A percentile compares a stretch with the other conserved stretches of the same genome.
Evolutionary conservation across 768 basidiomycete genomes (phyloP).

Genomic region (Boletus fagicola): DNA sequence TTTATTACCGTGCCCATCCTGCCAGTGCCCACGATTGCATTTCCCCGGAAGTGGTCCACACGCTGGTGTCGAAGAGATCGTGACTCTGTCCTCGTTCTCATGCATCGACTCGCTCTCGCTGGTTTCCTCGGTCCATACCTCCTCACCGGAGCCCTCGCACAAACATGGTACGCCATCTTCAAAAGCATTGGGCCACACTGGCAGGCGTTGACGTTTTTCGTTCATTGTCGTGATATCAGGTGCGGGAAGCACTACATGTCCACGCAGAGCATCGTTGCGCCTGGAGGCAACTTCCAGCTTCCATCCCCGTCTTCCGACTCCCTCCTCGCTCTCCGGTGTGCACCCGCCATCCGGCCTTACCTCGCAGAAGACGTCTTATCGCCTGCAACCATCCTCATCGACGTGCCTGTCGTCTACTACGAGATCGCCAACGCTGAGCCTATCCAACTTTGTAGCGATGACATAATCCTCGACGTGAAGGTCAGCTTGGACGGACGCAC

Average conservation of each 20-base stretch:
- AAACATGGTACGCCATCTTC: constrained; percentile 28
- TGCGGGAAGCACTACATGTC: constrained; percentile 58
- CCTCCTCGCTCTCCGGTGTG: constrained; percentile 58
- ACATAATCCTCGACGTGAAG: constrained; percentile 37
- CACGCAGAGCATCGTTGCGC: constrained; percentile 39
- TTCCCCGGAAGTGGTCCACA: background rate
- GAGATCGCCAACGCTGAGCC: constrained; percentile 47
- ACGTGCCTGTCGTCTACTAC: constrained; percentile 48
- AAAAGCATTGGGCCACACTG: background rate
- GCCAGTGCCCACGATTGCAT: background rate
- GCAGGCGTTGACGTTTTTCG: background rate
- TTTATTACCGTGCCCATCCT: background rate
- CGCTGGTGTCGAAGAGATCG: too few relatives aligned
- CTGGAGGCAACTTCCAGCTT: constrained; percentile 50
- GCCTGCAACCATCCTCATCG: constrained; percentile 48
- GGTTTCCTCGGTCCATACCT: constrained; percentile 11
- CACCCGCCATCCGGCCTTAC: constrained; percentile 58
- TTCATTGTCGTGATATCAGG: constrained; percentile 31
- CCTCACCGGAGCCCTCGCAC: constrained; percentile 19
- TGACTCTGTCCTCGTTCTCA: background rate
- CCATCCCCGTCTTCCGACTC: constrained; percentile 38
- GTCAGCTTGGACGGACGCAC: constrained; percentile 45
- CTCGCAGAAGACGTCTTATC: constrained; percentile 50
- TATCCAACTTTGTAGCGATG: constrained; percentile 33
- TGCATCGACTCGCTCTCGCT: constrained; percentile 14